A percentile compares a stretch with the other conserved stretches of the same genome.
Evolutionary conservation across 768 basidiomycete species (phyloP).

Genomic region (Suillus plorans): DNA sequence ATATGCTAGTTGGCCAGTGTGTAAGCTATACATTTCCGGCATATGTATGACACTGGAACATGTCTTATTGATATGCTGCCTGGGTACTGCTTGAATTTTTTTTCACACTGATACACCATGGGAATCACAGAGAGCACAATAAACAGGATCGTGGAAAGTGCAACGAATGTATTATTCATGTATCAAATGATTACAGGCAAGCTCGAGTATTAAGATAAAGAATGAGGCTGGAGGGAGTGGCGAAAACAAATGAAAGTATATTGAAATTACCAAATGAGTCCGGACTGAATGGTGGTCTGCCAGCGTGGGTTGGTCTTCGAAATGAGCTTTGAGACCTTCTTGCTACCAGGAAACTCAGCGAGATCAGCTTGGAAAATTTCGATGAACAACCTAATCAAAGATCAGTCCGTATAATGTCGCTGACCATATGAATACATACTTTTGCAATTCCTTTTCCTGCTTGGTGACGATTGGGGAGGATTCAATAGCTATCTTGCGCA

Average conservation of each 20-base stretch:
- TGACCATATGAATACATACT: too few species aligned
- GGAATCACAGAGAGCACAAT: too few species aligned
- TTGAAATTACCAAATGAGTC: background rate
- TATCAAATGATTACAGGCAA: background rate
- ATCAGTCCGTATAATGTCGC: background rate
- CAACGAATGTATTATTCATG: background rate
- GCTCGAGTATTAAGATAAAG: background rate
- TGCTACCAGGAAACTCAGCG: background rate
- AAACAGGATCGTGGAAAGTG: background rate
- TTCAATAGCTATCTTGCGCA: too few species aligned
- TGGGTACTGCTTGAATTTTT: background rate
- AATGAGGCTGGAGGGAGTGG: background rate
- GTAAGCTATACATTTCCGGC: too few species aligned
- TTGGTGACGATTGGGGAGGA: too few species aligned
- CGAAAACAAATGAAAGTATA: background rate
- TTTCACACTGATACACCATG: background rate
- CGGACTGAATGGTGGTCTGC: background rate
- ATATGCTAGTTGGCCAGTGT: too few species aligned
- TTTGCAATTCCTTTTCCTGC: too few species aligned
- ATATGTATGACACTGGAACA: too few species aligned
- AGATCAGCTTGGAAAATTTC: background rate
- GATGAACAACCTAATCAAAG: background rate
- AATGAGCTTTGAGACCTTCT: background rate
- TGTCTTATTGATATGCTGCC: background rate
- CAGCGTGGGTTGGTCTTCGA: background rate